Base-by-base conservation (phyloP, 2,329 filamentous ascomycete genomes). In the Hypoxylon sp. region DNA sequence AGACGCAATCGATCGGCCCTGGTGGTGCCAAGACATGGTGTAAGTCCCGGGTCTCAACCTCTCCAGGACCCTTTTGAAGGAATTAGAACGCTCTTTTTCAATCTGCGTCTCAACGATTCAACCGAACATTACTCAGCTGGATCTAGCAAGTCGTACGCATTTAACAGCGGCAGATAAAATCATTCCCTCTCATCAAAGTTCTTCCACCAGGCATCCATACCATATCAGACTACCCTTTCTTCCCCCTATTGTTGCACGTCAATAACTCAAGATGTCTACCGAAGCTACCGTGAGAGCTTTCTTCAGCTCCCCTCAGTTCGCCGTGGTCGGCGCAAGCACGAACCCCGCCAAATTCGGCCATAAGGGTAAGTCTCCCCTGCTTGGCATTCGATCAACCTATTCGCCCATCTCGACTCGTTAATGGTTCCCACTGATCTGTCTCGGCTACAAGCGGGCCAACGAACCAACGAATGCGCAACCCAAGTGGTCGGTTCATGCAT, bases 291-390 rank as follows among this genome's bases (percentile, higher is more conserved):
- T 93, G 46, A 89, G 88, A 68, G 84, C 85, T 11, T 97, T 97
- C 84, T 97, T 97, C 82, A 84, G 87, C 2, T 91, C 90, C 6
- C 87, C 90, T 24, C 84, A 86, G 70, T 97, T 95, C 78, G 94
- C 95, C 62, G 95, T 97, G 26, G 93, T 94, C 18, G 95, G 95
- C 73, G 95, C 95, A 36, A 95, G 91, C 76, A 92, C 91, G 54
- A 93, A 97, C 79, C 84, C 91, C 40, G 82, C 84, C 76, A 97
- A 97, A 78, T 97, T 91, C 75, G 95, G 96, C 22, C 91, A 97
- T 79, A 94, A 93, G 82, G 89, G 93, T 94, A 78, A 61, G 81
- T 74, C 24, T 45, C 22, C 45, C 38, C 42, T 38, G 24, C 53
- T 28, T 48, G 12, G 36, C 36, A 9, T 3, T 40, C n/a, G 18